These are phyloP conservation scores for Polytrichum formosum DNA, from an alignment of 225 moss, liverwort and hornwort species.

Conservation along the genomic window DNA sequence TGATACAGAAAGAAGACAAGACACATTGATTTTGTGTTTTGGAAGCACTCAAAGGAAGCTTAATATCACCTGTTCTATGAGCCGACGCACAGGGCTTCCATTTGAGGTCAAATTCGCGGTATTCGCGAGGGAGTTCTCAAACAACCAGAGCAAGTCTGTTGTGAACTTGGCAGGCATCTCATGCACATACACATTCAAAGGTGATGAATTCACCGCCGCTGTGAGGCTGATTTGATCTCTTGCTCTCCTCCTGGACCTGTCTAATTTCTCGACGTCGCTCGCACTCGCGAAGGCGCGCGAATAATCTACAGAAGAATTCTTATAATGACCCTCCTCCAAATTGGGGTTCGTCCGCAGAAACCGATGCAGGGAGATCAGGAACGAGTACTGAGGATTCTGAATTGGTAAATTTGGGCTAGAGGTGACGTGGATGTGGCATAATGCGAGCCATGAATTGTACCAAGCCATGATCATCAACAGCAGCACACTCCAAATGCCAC, in stretches of 20 bases:
- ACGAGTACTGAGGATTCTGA: slow-evolving; percentile 23
- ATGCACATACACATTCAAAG: slow-evolving; percentile 44
- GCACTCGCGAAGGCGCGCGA: not conserved
- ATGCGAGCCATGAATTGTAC: slow-evolving; percentile 5
- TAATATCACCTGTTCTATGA: slow-evolving; percentile 42
- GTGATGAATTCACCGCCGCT: not conserved
- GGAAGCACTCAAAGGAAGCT: no score
- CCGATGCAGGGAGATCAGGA: slow-evolving; percentile 26
- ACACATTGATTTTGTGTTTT: no score
- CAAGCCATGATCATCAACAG: not conserved
- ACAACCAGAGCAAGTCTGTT: slow-evolving; percentile 40
- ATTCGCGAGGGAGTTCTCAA: slow-evolving; percentile 30
- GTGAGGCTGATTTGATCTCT: not conserved
- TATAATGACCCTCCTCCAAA: not conserved
- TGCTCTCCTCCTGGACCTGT: slow-evolving; percentile 6
- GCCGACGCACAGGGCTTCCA: slow-evolving; percentile 58
- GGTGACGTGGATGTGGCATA: not conserved
- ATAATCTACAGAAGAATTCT: not conserved
- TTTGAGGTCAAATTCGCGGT: slow-evolving; percentile 50
- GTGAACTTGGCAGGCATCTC: slow-evolving; percentile 64
- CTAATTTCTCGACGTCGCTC: slow-evolving; percentile 2
- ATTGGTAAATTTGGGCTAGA: not conserved
- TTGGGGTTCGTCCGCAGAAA: slow-evolving; percentile 18
- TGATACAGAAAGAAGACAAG: no score
- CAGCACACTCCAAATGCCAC: not conserved